These are phyloP conservation scores for Hanseniaspora valbyensis DNA, from an alignment of 805 yeast species.

Conservation along the genomic window DNA sequence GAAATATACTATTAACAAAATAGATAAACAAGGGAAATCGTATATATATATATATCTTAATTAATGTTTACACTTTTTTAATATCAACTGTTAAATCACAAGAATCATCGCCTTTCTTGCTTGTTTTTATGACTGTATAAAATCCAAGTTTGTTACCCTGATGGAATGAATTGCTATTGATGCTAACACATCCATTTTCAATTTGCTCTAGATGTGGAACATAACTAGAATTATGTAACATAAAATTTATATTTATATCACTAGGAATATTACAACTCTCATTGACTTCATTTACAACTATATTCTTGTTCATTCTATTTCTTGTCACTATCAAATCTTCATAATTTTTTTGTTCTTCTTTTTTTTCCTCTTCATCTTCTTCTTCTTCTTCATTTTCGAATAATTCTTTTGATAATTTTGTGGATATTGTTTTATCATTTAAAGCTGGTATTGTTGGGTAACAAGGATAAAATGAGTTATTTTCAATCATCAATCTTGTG, in stretches of 20 bases:
- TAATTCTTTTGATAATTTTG: constrained; percentile 15
- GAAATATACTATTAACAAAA: no score
- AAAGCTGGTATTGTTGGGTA: constrained; percentile 44
- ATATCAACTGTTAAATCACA: not conserved
- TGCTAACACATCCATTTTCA: not conserved
- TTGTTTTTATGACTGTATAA: not conserved
- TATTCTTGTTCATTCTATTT: constrained; percentile 23
- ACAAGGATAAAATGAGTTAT: constrained; percentile 72
- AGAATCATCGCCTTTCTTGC: constrained; percentile 3
- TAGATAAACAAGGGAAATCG: no score
- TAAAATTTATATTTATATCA: not conserved
- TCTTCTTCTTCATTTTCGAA: constrained; percentile 5
- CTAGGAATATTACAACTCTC: not conserved
- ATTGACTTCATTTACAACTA: not conserved
- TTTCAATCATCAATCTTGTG: constrained; percentile 60
- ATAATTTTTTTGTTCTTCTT: not conserved
- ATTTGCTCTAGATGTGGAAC: constrained; percentile 11
- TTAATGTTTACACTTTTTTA: not conserved
- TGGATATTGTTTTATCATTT: constrained; percentile 14
- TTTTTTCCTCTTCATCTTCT: no score
- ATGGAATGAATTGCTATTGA: constrained; percentile 6
- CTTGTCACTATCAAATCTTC: constrained; percentile 14
- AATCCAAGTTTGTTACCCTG: constrained; percentile 5
- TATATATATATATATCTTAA: no score
- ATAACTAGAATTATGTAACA: constrained; percentile 9